A percentile compares a stretch with the other conserved stretches of the same genome.
These are phyloP conservation scores for Apophysomyces ossiformis DNA, from an alignment of 371 early-diverging fungal species.

Conservation along the genomic window DNA sequence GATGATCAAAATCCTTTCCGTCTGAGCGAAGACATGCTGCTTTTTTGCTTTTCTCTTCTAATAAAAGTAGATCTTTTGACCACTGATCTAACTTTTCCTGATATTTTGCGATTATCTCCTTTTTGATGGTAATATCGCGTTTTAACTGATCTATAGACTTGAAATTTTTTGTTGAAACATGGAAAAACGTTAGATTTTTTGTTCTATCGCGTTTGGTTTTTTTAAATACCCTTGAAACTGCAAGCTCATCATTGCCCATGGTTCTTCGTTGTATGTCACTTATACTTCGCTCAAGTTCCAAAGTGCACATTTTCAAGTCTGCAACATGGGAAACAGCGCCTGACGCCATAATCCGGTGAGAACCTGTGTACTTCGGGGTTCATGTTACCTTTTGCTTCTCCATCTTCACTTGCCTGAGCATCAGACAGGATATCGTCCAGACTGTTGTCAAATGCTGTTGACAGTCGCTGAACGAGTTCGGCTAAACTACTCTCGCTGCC, in stretches of 20 bases:
- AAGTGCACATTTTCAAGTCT: conserved; percentile 25
- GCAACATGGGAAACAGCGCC: conserved; percentile 21
- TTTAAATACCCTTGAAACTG: conserved; percentile 31
- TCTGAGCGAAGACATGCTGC: conserved; percentile 19
- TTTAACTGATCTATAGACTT: conserved; percentile 25
- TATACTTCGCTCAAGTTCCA: conserved; percentile 34
- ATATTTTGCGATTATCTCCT: conserved; percentile 23
- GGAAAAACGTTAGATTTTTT: background rate
- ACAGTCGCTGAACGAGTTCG: conserved; percentile 22
- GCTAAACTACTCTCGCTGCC: conserved; percentile 10
- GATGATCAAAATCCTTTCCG: conserved; percentile 20
- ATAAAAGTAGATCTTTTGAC: conserved; percentile 20
- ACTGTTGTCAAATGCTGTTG: conserved; percentile 35
- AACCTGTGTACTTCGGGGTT: background rate
- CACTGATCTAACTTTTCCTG: conserved; percentile 18
- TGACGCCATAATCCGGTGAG: background rate
- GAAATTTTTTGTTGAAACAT: background rate
- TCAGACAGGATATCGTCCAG: conserved; percentile 37
- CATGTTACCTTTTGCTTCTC: conserved; percentile 20
- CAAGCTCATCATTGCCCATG: conserved; percentile 29
- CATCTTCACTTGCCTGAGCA: conserved; percentile 24
- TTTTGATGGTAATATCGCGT: conserved; percentile 26
- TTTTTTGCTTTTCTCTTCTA: conserved; percentile 20
- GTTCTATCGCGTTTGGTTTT: background rate
- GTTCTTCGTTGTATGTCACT: conserved; percentile 34